Evolutionary conservation across 1,284 basidiomycete genomes (phyloP).

Genomic region (Earliella scabrosa): DNA sequence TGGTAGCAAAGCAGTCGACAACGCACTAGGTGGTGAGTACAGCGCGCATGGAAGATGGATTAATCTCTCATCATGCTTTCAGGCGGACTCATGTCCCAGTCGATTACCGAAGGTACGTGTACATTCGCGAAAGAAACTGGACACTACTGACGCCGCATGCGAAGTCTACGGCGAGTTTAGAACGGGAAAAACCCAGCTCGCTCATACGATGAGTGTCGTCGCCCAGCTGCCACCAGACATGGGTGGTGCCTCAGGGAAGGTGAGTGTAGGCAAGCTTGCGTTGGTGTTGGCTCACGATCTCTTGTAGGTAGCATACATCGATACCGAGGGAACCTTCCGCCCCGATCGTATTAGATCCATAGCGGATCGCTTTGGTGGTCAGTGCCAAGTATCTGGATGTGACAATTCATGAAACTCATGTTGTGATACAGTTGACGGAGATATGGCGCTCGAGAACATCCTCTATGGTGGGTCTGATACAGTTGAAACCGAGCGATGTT

Average conservation of each 20-base stretch:
- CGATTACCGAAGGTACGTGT: constrained; percentile 81
- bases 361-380: constrained; percentile 83
- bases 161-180: constrained; percentile 83
- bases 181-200: constrained; percentile 90
- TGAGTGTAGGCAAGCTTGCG: constrained; percentile 30
- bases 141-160: too few species aligned
- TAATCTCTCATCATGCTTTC: constrained; percentile 3
- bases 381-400: neutral
- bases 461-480: constrained; percentile 64
- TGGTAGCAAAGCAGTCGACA: constrained; percentile 90
- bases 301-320: constrained; percentile 89
- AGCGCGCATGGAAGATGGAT: neutral
- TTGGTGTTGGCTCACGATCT: neutral
- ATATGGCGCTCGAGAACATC: constrained; percentile 87
- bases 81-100: constrained; percentile 90
- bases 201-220: constrained; percentile 91
- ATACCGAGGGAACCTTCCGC: constrained; percentile 94
- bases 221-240: constrained; percentile 88
- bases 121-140: too few species aligned
- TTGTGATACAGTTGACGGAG: constrained; percentile 65
- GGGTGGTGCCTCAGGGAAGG: constrained; percentile 90
- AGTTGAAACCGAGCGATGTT: neutral
- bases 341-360: constrained; percentile 90
- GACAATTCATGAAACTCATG: neutral
- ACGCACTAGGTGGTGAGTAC: constrained; percentile 77